A percentile compares a stretch with the other conserved stretches of the same genome.
These are phyloP conservation scores for Peniophora sp. DNA, from an alignment of 1,284 basidiomycete genomes.

Conservation along the genomic window DNA sequence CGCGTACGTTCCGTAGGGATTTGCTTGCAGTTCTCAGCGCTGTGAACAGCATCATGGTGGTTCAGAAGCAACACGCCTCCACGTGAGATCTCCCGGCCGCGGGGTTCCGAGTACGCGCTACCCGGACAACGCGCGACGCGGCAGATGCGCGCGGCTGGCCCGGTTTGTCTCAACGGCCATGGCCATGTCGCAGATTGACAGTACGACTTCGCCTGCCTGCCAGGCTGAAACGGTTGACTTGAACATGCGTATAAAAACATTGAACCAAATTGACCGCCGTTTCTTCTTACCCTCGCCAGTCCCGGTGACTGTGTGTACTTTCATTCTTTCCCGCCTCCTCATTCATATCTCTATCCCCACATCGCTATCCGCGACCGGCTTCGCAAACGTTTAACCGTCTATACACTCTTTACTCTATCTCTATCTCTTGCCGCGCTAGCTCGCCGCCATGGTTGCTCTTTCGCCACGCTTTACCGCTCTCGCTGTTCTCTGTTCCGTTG, in stretches of 20 bases:
- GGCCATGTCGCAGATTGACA: not conserved
- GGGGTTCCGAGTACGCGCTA: not conserved
- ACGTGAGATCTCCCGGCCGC: not conserved
- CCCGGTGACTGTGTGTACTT: not conserved
- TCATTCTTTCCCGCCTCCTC: not conserved
- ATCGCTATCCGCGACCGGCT: conserved; percentile 11
- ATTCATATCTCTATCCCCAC: not conserved
- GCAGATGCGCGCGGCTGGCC: no score
- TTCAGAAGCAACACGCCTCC: not conserved
- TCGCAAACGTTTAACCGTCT: conserved; percentile 10
- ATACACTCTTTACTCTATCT: conserved; percentile 18
- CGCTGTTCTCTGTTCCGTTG: conserved; percentile 32
- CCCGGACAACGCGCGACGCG: not conserved
- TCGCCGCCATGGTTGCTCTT: conserved; percentile 37
- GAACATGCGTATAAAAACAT: not conserved
- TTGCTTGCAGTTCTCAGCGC: no score
- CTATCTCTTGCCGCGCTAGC: conserved; percentile 10
- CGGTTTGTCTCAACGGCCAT: not conserved
- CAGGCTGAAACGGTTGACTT: not conserved
- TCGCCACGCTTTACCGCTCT: conserved; percentile 38
- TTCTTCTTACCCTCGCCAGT: not conserved
- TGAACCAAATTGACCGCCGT: not conserved
- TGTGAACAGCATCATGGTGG: not conserved
- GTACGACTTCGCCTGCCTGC: not conserved
- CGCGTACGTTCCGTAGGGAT: no score